Evolutionary conservation across 768 basidiomycete species (phyloP).

Genomic region (Leccinum aurantiacum): DNA sequence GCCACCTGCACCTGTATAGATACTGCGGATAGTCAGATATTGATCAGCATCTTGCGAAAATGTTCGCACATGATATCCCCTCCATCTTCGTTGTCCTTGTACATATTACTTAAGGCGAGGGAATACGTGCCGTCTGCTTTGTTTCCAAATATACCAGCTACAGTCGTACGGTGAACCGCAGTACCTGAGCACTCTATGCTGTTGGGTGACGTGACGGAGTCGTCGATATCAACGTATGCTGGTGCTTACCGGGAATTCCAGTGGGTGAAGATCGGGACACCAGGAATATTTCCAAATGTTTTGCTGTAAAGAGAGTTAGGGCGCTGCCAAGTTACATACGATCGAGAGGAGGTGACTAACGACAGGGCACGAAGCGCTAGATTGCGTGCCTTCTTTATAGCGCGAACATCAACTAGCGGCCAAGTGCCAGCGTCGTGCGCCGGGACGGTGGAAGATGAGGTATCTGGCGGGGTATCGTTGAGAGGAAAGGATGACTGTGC

Average conservation of each 20-base stretch:
- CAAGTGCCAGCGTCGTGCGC: neutral
- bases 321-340: neutral
- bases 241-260: conserved; percentile 22
- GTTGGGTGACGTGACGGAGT: neutral
- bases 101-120: conserved; percentile 20
- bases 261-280: conserved; percentile 20
- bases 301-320: conserved; percentile 10
- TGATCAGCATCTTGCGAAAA: neutral
- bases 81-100: conserved; percentile 26
- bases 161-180: conserved; percentile 16
- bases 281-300: conserved; percentile 27
- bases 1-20: conserved; percentile 32
- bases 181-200: conserved; percentile 12
- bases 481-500: neutral
- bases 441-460: neutral
- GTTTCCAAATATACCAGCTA: conserved; percentile 25
- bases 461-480: neutral
- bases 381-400: neutral
- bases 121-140: conserved; percentile 15
- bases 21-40: conserved; percentile 15
- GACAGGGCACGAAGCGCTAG: neutral
- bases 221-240: neutral
- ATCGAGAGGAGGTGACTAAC: neutral
- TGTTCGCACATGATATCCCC: conserved; percentile 28
- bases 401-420: neutral